Evolutionary conservation across 352 stramenopile genomes (phyloP), one percentile per base, ranked within the genome.

Genomic region (Elongisporangium senticosum): DNA sequence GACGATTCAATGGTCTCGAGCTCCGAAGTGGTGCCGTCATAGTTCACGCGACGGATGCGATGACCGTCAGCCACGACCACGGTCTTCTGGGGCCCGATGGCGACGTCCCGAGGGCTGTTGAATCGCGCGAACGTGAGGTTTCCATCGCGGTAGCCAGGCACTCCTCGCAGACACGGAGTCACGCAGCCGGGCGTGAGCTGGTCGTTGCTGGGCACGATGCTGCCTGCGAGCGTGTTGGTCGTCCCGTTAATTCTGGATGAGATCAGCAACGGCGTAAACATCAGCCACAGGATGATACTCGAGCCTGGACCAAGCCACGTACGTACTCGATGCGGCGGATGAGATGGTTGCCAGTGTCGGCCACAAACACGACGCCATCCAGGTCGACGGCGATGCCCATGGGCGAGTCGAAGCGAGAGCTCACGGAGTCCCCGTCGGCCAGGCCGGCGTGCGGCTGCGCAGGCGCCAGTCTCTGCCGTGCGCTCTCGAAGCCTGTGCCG

Each of bases 291-390:
- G 2, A 43, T 6, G 2, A 17, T 14, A 43, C 33, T 17, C 11
- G 11, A 17, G 8, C 4, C 33, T 43, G 11, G 11, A 7, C 13
- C 33, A 43, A 43, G 33, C 33, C 33, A 43, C 4, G 15, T 51
- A 75, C 77, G 55, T 77, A 92, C 56, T 80, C 76, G 39, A 98
- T 82, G 19, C 75, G 71, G 10, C 96, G 78, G 26, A 99, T 83
- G 3, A 98, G 65, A 62, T 98, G 89, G 62, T 99, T 99, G 37
- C 97, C 93, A 7, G 92, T 98, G 63, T 99, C 96, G 0, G 96
- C 95, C 3, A 99, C 94, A 51, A 97, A 97, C 8, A 98, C 76
- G 51, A 88, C 53, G 23, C 93, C 93, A 33, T 85, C 68, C 19
- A 69, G 53, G 64, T 87, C 83, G 1, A 95, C 79, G 7, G 79